Base-by-base conservation (phyloP, 257 asterid genomes). In the Coffea canephora region DNA sequence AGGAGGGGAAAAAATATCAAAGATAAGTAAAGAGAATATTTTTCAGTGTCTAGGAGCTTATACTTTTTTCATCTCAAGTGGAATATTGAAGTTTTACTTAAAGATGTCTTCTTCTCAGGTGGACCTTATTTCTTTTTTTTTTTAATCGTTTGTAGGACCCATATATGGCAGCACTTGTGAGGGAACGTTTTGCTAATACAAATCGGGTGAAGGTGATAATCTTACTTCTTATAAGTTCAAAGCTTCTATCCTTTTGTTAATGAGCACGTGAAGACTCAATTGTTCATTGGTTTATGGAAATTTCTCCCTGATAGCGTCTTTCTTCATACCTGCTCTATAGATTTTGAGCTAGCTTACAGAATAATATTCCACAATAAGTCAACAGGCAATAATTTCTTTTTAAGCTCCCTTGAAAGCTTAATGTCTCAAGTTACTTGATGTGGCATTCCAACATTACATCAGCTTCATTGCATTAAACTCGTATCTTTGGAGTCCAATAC, bases 111-210 rank as follows among this genome's bases (percentile, higher is more conserved):
- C 69, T 39, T 10, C 45, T 34, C 25, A 21, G 6, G 21, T 21
- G 45, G 39, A 23, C 39, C 69, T 70, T 31, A 31, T 31, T 31
- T 31, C 34, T 31, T 31, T 1, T 9, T 36, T 65, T 36, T 73
- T 14, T 39, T 69, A 2, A 69, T 75, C 55, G 43, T 59, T 71
- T 75, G 75, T 86, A 96, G 99, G 99, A 96, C 85, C 96, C 99
- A 5, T 84, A 92, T 81, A 96, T 96, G 98, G 98, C 97, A 67
- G 84, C 83, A 12, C 88, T 96, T 83, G 94, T 90, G 70, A 89
- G 86, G 73, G 98, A 96, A 85, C 91, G 98, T 18, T 96, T 96
- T 89, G 78, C 89, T 31, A 89, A 83, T 67, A 67, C 77, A 55
- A 91, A 79, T 74, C 48, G 85, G 18, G 95, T 96, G 78, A 84